Evolutionary conservation across 495 filamentous ascomycete genomes (phyloP), one percentile per base, ranked within the genome.

Genomic region (Xylaria acuta): DNA sequence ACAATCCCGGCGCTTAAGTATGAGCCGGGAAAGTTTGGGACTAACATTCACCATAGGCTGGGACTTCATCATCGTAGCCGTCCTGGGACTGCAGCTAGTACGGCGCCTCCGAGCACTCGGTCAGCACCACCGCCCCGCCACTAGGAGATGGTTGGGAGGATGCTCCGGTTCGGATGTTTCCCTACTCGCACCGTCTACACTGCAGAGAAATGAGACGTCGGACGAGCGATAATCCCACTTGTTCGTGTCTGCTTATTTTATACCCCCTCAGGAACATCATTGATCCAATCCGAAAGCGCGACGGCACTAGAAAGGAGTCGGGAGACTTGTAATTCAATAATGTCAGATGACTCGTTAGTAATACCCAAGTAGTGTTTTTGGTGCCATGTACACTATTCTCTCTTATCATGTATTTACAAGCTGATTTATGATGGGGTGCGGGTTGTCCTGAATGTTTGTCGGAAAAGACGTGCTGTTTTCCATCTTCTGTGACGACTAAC

Each of bases 1-100:
- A 90, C 82, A n/a, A 83, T 89, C 40, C 87, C 86, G 14, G 36
- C 63, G 32, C 79, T 89, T 34, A 77, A 78, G 34, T 87, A 85
- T 32, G 63, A 74, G 11, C 72, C 77, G 8, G 78, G 77, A 1
- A 81, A 76, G 71, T 79, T 73, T 32, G 62, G 76, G 12, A 76
- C 45, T 38, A 79, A 79, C 38, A 70, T 53, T 43, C 74, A 76
- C 51, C 77, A 78, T 40, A 72, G 71, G 43, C 14, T 69, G 18
- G 64, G 74, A 16, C 77, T 79, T 58, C 75, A 74, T 14, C 72
- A 75, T 62, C 73, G 75, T 65, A 79, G 77, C 64, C 74, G 77
- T 14, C 77, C 77, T 34, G 74, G 66, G 16, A 79, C 77, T 11
- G 58, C 63, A 22, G 59, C 38, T 11, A 79, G 77, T 49, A 76